phyloP scores from a whole-genome alignment of 805 yeast genomes.

The Saccharomycopsis capsularis region DNA sequence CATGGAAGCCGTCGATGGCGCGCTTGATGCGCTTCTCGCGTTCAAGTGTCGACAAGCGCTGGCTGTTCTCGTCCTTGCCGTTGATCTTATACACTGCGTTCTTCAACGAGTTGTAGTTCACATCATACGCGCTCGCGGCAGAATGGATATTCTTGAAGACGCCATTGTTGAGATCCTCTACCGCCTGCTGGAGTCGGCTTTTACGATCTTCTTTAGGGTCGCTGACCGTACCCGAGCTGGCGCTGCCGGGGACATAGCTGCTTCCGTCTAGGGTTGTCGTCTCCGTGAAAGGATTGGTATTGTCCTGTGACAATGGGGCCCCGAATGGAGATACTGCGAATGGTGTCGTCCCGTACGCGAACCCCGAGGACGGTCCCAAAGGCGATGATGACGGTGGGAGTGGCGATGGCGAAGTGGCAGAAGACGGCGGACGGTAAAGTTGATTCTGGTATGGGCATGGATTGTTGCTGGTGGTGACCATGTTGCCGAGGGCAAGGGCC shows the following conservation, averaged over 20 bases:
- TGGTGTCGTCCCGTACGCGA: neutral
- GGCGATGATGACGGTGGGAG: neutral
- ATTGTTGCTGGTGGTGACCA: too few species aligned
- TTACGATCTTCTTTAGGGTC: slow-evolving; percentile 17
- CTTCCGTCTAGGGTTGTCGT: too few species aligned
- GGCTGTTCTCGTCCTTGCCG: slow-evolving; percentile 22
- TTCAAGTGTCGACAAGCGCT: slow-evolving; percentile 17
- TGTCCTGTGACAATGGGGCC: too few species aligned
- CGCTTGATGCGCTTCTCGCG: slow-evolving; percentile 17
- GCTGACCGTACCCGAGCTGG: neutral
- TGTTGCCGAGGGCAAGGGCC: neutral
- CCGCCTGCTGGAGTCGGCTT: slow-evolving; percentile 16
- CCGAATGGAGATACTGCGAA: too few species aligned
- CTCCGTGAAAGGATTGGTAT: too few species aligned
- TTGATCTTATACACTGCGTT: slow-evolving; percentile 23
- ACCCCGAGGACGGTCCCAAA: neutral
- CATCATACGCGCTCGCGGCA: slow-evolving; percentile 20
- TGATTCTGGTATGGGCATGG: too few species aligned
- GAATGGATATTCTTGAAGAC: slow-evolving; percentile 19
- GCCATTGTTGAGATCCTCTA: slow-evolving; percentile 16
- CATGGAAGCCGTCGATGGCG: slow-evolving; percentile 19
- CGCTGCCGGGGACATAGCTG: neutral
- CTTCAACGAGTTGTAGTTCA: slow-evolving; percentile 24
- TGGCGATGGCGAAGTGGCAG: neutral
- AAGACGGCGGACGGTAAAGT: too few species aligned